Percentiles rank a stretch among this genome's conserved stretches.
Evolutionary conservation across 2,329 filamentous ascomycete genomes (phyloP).

Genomic region (Pseudogymnoascus sp.): DNA sequence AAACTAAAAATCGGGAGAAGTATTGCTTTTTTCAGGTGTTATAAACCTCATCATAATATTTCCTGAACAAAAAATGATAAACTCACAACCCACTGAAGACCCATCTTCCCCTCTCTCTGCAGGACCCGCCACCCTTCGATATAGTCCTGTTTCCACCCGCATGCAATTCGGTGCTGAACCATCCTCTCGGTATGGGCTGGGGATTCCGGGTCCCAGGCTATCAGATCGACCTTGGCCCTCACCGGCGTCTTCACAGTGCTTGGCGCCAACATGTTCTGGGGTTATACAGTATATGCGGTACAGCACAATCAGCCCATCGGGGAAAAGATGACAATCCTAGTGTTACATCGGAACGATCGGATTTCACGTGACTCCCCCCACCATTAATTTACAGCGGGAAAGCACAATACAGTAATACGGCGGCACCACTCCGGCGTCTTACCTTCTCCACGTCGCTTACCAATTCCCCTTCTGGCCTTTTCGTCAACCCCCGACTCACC

Average conservation of each 20-base stretch:
- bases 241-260: not conserved
- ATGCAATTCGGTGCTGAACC: constrained; percentile 36
- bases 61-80: not conserved
- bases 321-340: not conserved
- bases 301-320: not conserved
- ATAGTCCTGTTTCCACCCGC: constrained; percentile 35
- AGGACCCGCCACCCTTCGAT: constrained; percentile 23
- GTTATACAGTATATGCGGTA: not conserved
- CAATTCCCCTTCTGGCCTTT: not conserved
- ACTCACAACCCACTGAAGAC: constrained; percentile 22
- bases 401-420: not conserved
- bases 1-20: not conserved
- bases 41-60: not conserved
- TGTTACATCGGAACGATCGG: not conserved
- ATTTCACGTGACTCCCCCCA: not conserved
- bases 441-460: not conserved
- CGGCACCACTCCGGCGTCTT: not conserved
- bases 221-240: constrained; percentile 26
- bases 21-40: not conserved
- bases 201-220: constrained; percentile 37
- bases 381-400: not conserved
- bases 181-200: constrained; percentile 34
- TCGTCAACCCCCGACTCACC: not conserved
- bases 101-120: constrained; percentile 17
- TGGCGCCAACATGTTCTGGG: not conserved